These are phyloP conservation scores for Hanseniaspora clermontiae DNA, from an alignment of 805 yeast species.

Conservation along the genomic window DNA sequence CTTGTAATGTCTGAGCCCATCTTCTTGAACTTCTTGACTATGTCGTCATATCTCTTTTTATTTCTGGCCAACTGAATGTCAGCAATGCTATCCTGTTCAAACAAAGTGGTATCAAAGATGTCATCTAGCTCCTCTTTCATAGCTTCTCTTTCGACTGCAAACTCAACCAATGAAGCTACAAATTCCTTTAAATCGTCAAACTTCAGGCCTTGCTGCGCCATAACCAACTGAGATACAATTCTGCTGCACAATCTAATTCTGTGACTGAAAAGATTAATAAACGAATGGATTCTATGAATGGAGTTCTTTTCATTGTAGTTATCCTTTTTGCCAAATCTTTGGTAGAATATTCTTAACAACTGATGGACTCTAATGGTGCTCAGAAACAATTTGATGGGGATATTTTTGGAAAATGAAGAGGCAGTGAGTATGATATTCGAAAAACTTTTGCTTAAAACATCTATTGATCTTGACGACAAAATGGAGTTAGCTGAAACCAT, in stretches of 20 bases:
- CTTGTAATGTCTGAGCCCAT: neutral
- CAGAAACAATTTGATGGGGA: neutral
- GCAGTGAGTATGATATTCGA: neutral
- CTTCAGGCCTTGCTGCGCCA: conserved; percentile 1
- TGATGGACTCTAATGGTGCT: neutral
- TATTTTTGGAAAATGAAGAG: neutral
- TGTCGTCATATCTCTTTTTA: conserved; percentile 7
- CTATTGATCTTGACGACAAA: conserved; percentile 1
- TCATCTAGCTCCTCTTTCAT: neutral
- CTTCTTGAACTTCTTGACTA: conserved; percentile 6
- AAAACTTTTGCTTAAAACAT: neutral
- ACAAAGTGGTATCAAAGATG: conserved; percentile 5
- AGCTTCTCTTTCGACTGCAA: neutral
- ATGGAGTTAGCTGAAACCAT: neutral
- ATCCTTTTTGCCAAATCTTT: neutral
- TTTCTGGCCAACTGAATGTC: conserved; percentile 2
- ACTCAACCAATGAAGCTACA: neutral
- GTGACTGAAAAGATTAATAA: conserved; percentile 2
- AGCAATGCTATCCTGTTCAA: conserved; percentile 3
- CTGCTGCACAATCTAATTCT: conserved; percentile 1
- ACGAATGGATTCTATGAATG: conserved; percentile 10
- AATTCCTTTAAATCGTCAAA: neutral
- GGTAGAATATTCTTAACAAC: neutral
- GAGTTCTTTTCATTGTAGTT: neutral
- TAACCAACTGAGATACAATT: conserved; percentile 7